Evolutionary conservation across 805 yeast genomes (phyloP).

Genomic region (Yamadazyma olivae): DNA sequence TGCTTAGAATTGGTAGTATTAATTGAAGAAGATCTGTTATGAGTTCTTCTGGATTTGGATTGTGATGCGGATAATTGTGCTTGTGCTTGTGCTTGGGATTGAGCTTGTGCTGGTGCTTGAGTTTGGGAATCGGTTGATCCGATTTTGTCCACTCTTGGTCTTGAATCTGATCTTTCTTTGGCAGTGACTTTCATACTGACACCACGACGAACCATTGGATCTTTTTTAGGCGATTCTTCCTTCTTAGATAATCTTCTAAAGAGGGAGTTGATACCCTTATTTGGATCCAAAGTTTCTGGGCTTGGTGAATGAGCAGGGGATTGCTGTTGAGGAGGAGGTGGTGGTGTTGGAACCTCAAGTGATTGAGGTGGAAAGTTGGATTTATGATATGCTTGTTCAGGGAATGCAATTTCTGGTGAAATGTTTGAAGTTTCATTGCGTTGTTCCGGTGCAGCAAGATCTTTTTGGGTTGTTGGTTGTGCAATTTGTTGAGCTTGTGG

Average conservation of each 20-base stretch:
- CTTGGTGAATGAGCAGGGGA: slow-evolving; percentile 6
- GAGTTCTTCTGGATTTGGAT: slow-evolving; percentile 16
- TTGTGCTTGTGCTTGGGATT: slow-evolving; percentile 8
- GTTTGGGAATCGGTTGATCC: slow-evolving; percentile 2
- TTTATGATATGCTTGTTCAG: slow-evolving; percentile 36
- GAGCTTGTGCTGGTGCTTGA: slow-evolving; percentile 7
- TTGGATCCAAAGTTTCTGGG: slow-evolving; percentile 33
- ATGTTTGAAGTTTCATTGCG: slow-evolving; percentile 2
- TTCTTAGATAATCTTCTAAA: slow-evolving; percentile 36
- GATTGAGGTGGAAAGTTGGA: slow-evolving; percentile 2
- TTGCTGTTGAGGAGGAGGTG: slow-evolving; percentile 4
- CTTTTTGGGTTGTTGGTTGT: slow-evolving; percentile 8
- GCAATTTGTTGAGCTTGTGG: slow-evolving; percentile 1
- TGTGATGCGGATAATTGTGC: neutral
- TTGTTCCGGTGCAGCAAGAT: no score
- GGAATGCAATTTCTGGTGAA: slow-evolving; percentile 25
- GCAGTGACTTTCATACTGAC: slow-evolving; percentile 61
- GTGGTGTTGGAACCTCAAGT: slow-evolving; percentile 22
- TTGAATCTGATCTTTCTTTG: slow-evolving; percentile 40
- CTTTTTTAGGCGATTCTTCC: slow-evolving; percentile 20
- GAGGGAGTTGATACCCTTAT: slow-evolving; percentile 32
- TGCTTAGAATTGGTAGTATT: slow-evolving; percentile 26
- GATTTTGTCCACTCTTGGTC: slow-evolving; percentile 8
- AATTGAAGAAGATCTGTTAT: slow-evolving; percentile 32
- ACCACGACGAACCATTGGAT: slow-evolving; percentile 54